Evolutionary conservation across 768 basidiomycete species (phyloP), one percentile per base, ranked within the genome.

Genomic region (Hypholoma sublateritium): DNA sequence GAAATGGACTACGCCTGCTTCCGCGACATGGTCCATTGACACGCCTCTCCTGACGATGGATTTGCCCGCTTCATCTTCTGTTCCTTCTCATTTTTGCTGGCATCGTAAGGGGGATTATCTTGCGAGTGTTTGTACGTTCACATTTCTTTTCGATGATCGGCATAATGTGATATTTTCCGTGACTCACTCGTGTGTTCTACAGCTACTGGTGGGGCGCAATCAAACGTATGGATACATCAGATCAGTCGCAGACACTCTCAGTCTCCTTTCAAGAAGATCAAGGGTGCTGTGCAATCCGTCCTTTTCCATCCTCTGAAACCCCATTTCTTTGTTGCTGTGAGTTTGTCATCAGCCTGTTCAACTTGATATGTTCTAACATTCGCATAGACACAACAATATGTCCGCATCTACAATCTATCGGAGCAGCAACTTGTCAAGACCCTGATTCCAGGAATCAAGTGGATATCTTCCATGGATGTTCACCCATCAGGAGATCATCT

Each of bases 381-480:
- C 44, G 45, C 25, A 41, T 36, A 96, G 94, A 99, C 97, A 6
- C 95, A 98, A 70, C 92, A 95, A 70, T 95, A 97, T 71, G 89
- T 99, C 63, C 84, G 95, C 58, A 71, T 98, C 62, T 99, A 99
- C 76, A 95, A 98, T 70, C 81, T 99, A 24, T 86, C 91, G 25
- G 93, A 91, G 65, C 97, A 99, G 74, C 89, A 91, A 67, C 78
- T 98, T 50, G 72, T 98, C 65, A 97, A 93, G 77, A 95, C 96
- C n/a, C 75, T 98, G 44, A 85, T 80, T 67, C 92, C 95, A n/a
- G 95, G 95, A 52, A 91, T 96, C 61, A 88, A 86, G 69, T 98
- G 96, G 96, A 98, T 99, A 68, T 97, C 95, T 35, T 91, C 86
- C 9, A 89, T 99, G 88, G 95, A 98, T 69, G 83, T 99, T 22